A percentile compares a stretch with the other conserved stretches of the same genome.
phyloP scores from a whole-genome alignment of 2,329 filamentous ascomycete species.

The Nigrograna mackinnonii region DNA sequence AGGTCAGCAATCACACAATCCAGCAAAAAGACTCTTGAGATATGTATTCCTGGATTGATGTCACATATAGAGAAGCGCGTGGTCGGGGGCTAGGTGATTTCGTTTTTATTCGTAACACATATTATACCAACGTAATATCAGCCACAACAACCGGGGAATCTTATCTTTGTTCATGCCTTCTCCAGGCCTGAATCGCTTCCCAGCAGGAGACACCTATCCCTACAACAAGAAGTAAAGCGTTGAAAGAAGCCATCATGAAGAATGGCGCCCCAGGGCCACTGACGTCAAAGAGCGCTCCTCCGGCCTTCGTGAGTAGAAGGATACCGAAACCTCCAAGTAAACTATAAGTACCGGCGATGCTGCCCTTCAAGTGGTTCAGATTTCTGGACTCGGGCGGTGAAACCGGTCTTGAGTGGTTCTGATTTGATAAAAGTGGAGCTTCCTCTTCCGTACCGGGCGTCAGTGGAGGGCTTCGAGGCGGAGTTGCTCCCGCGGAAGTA shows the following conservation, averaged over 20 bases:
- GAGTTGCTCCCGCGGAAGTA: constrained; percentile 37
- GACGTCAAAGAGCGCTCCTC: constrained; percentile 82
- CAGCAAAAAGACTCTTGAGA: too few species aligned
- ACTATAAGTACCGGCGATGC: constrained; percentile 92
- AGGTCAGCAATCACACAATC: too few species aligned
- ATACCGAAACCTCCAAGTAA: constrained; percentile 90
- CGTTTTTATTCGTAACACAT: constrained; percentile 1
- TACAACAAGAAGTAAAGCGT: constrained; percentile 68
- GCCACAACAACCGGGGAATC: too few species aligned
- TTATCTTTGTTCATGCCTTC: too few species aligned
- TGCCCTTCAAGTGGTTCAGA: constrained; percentile 76
- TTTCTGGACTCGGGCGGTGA: constrained; percentile 23
- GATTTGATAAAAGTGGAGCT: constrained; percentile 25
- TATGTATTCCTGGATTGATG: too few species aligned
- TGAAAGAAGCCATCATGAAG: constrained; percentile 92
- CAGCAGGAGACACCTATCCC: constrained; percentile 20
- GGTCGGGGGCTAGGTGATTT: too few species aligned
- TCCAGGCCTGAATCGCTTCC: constrained; percentile 9
- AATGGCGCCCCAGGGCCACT: constrained; percentile 79
- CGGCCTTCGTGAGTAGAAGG: constrained; percentile 85
- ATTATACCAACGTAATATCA: too few species aligned
- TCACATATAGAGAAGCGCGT: too few species aligned
- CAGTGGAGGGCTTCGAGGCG: constrained; percentile 30
- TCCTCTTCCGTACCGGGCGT: constrained; percentile 34
- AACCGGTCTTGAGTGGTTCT: constrained; percentile 14